A percentile compares a stretch with the other conserved stretches of the same genome.
Evolutionary conservation across 2,329 filamentous ascomycete species (phyloP).

Genomic region (Trichoderma citrinoviride): DNA sequence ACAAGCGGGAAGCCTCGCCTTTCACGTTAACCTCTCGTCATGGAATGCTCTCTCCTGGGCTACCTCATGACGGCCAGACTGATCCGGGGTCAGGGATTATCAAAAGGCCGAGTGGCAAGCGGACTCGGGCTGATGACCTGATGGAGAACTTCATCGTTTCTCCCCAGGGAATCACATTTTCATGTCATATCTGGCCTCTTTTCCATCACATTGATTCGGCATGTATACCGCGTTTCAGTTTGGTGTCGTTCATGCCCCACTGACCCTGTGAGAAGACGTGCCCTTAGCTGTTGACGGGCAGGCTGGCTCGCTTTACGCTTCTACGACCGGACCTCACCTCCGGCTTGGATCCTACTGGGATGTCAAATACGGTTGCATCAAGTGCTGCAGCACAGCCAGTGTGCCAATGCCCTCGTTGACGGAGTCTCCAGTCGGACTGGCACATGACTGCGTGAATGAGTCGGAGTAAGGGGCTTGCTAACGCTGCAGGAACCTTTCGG

Average conservation of each 20-base stretch:
- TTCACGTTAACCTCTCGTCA: too few relatives aligned
- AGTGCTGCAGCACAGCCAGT: not conserved
- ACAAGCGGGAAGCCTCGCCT: too few relatives aligned
- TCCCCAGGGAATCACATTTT: not conserved
- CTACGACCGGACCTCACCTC: conserved; percentile 12
- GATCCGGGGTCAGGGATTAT: not conserved
- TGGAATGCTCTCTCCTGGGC: too few relatives aligned
- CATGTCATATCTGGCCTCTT: too few relatives aligned
- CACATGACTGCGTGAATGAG: not conserved
- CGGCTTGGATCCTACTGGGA: not conserved
- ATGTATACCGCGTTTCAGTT: not conserved
- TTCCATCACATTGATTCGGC: too few relatives aligned
- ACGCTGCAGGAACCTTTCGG: not conserved
- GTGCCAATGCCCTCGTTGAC: not conserved
- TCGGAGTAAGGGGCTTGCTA: not conserved
- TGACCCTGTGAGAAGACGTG: not conserved
- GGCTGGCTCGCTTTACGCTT: not conserved
- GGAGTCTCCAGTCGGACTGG: not conserved
- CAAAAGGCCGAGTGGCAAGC: not conserved
- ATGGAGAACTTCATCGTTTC: not conserved
- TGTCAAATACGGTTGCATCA: not conserved
- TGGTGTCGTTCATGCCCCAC: not conserved
- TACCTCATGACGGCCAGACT: not conserved
- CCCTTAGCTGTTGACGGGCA: not conserved
- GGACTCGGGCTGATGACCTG: not conserved